Percentiles rank a stretch among this genome's conserved stretches.
Evolutionary conservation across 1,139 yeast species (phyloP).

Genomic region (Wickerhamiella infanticola): DNA sequence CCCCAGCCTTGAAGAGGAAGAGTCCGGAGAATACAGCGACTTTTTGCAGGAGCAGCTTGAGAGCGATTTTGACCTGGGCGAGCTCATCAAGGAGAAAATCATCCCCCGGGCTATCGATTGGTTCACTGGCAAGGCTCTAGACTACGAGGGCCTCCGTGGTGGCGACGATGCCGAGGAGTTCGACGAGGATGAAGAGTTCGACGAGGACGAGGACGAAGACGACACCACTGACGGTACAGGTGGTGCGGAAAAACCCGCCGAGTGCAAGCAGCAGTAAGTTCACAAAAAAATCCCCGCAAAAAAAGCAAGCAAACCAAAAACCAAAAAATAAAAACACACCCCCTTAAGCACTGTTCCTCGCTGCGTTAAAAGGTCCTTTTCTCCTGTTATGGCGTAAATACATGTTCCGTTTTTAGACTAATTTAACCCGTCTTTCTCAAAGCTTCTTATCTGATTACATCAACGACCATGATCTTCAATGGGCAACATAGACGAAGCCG

Average conservation of each 20-base stretch:
- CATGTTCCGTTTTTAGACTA: no score
- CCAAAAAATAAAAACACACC: no score
- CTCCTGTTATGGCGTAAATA: no score
- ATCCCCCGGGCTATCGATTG: constrained; percentile 95
- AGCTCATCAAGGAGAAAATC: constrained; percentile 86
- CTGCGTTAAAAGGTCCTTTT: no score
- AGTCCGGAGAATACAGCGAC: constrained; percentile 49
- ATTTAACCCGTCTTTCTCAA: no score
- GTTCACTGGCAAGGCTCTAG: constrained; percentile 95
- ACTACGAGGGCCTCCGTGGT: constrained; percentile 32
- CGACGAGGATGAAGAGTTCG: constrained; percentile 38
- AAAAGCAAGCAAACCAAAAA: no score
- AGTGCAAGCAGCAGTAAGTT: constrained; percentile 51
- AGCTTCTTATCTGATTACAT: neutral
- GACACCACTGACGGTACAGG: constrained; percentile 34
- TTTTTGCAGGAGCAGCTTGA: constrained; percentile 77
- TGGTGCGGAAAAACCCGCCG: constrained; percentile 46
- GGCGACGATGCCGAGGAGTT: constrained; percentile 39
- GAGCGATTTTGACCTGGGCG: constrained; percentile 90
- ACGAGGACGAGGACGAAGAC: constrained; percentile 35
- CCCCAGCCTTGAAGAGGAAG: constrained; percentile 38
- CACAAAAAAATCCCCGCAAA: neutral
- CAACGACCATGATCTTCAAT: constrained; percentile 20
- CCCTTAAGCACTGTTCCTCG: no score
- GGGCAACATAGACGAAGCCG: constrained; percentile 29